Conservation (phyloP, 805 yeast species). For the Teunomyces lycoperdinae region DNA sequence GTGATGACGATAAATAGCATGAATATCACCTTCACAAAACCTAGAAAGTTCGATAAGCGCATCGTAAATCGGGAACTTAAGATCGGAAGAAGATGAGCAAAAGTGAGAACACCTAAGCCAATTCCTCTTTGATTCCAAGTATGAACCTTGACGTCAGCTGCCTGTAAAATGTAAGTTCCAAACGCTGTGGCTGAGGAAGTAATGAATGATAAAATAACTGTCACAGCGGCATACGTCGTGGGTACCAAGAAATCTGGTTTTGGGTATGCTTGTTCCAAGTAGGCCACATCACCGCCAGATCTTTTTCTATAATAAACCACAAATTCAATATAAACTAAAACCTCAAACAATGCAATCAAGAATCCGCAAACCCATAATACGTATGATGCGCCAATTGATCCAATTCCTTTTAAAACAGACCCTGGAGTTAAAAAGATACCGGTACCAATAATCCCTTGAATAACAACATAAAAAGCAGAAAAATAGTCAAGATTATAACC, state of each 20-base stretch:
- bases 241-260: slow-evolving; percentile 33
- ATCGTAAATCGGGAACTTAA: slow-evolving; percentile 26
- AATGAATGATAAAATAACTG: slow-evolving; percentile 33
- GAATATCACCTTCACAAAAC: slow-evolving; percentile 34
- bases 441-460: slow-evolving; percentile 72
- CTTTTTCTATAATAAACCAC: slow-evolving; percentile 36
- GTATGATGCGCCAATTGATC: slow-evolving; percentile 43
- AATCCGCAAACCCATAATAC: slow-evolving; percentile 44
- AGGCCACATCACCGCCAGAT: slow-evolving; percentile 39
- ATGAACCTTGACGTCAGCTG: slow-evolving; percentile 27
- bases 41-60: slow-evolving; percentile 29
- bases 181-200: slow-evolving; percentile 38
- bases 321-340: slow-evolving; percentile 40
- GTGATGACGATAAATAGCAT: slow-evolving; percentile 32
- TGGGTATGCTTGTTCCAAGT: slow-evolving; percentile 38
- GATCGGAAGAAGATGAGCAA: slow-evolving; percentile 20
- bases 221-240: slow-evolving; percentile 37
- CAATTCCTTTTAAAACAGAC: slow-evolving; percentile 45
- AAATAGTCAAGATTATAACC: slow-evolving; percentile 32
- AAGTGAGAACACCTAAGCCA: slow-evolving; percentile 29
- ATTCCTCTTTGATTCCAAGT: slow-evolving; percentile 37
- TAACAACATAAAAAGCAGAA: slow-evolving; percentile 60
- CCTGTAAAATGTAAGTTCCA: slow-evolving; percentile 30
- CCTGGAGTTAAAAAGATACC: slow-evolving; percentile 76
- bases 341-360: slow-evolving; percentile 35